These are phyloP conservation scores for Aspergillus hortae DNA, from an alignment of 2,329 filamentous ascomycete species.

Conservation along the genomic window DNA sequence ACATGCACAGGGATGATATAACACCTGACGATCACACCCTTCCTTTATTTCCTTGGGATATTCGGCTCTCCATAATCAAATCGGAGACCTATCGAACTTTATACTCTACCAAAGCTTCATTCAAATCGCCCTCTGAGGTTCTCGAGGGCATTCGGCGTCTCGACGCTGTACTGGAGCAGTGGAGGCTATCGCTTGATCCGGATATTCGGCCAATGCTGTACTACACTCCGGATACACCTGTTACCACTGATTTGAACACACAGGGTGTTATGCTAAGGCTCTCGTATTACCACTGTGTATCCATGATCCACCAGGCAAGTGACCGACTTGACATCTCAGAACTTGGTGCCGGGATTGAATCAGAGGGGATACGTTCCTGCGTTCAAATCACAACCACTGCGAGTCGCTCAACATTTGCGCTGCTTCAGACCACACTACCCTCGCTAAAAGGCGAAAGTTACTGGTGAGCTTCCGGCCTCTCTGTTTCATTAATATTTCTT, in stretches of 20 bases:
- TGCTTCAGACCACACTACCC: too few species aligned
- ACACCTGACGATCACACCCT: constrained; percentile 12
- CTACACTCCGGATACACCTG: constrained; percentile 20
- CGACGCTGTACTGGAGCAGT: constrained; percentile 50
- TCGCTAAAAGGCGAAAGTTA: too few species aligned
- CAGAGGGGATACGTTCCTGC: too few species aligned
- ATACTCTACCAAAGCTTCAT: constrained; percentile 43
- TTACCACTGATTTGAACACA: constrained; percentile 31
- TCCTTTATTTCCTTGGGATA: constrained; percentile 39
- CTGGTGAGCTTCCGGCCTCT: too few species aligned
- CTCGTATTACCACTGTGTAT: constrained; percentile 51
- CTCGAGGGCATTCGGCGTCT: constrained; percentile 49
- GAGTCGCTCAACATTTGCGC: too few species aligned
- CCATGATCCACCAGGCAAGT: constrained; percentile 48
- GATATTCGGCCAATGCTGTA: constrained; percentile 43
- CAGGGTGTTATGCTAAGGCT: constrained; percentile 43
- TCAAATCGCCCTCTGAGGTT: constrained; percentile 48
- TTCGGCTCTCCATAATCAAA: constrained; percentile 46
- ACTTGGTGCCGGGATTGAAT: too few species aligned
- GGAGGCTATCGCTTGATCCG: constrained; percentile 44
- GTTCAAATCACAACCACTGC: too few species aligned
- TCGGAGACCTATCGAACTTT: constrained; percentile 43
- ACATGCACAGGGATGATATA: not conserved
- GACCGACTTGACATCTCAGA: too few species aligned
- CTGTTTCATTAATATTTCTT: too few species aligned